phyloP scores from a whole-genome alignment of 805 yeast species.

The Ogataea parapolymorpha region DNA sequence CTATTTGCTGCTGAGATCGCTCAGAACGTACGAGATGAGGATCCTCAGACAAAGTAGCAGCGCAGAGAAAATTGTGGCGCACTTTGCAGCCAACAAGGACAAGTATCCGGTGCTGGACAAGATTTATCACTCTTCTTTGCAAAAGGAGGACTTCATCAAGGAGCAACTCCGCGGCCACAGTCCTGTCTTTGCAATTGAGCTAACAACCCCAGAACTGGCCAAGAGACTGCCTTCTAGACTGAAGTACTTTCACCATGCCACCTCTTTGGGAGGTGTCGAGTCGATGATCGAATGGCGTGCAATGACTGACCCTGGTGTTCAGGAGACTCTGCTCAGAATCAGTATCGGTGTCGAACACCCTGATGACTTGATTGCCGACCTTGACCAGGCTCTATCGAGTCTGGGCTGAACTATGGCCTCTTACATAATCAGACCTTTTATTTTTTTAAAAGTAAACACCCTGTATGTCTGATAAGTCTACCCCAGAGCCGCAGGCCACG shows the following conservation, averaged over 20 bases:
- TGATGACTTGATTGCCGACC: slow-evolving; percentile 72
- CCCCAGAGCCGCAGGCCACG: slow-evolving; percentile 16
- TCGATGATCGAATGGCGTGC: slow-evolving; percentile 90
- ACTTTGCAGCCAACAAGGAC: slow-evolving; percentile 46
- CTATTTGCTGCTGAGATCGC: slow-evolving; percentile 69
- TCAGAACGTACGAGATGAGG: slow-evolving; percentile 77
- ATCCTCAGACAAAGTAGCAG: slow-evolving; percentile 60
- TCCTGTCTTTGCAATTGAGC: slow-evolving; percentile 72
- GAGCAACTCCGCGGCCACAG: slow-evolving; percentile 62
- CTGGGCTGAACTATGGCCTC: slow-evolving; percentile 1
- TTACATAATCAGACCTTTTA: slow-evolving; percentile 2
- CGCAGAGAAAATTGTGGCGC: slow-evolving; percentile 60
- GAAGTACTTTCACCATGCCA: slow-evolving; percentile 80
- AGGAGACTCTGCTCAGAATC: slow-evolving; percentile 60
- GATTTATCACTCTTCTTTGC: slow-evolving; percentile 74
- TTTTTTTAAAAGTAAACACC: slow-evolving; percentile 1
- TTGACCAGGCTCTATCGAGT: slow-evolving; percentile 51
- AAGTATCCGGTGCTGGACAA: slow-evolving; percentile 47
- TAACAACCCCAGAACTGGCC: slow-evolving; percentile 52
- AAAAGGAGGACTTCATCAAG: slow-evolving; percentile 62
- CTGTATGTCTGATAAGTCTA: slow-evolving; percentile 4
- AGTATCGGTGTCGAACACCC: slow-evolving; percentile 79
- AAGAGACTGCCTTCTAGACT: slow-evolving; percentile 59
- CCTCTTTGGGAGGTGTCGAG: slow-evolving; percentile 91
- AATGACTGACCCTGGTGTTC: slow-evolving; percentile 57